Percentiles rank a stretch among this genome's conserved stretches.
Conservation (phyloP, 2,329 filamentous ascomycete genomes). For the Ceratocystis cacaofunesta region DNA sequence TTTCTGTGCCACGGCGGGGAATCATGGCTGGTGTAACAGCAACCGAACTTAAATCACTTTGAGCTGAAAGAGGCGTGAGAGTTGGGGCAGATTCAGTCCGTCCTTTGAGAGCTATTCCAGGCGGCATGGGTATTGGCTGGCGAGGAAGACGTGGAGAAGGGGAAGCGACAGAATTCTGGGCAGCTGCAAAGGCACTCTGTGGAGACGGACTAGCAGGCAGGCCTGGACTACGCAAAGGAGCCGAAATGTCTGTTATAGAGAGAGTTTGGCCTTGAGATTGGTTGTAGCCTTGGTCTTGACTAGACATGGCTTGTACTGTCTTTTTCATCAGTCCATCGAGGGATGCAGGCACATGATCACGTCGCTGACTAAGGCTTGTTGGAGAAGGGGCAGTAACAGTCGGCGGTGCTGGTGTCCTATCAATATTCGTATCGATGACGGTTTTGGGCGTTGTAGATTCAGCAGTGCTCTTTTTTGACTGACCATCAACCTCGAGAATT, state of each 20-base stretch:
- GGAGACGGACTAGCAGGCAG: slow-evolving; percentile 47
- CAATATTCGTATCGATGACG: slow-evolving; percentile 13
- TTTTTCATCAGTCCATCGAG: slow-evolving; percentile 37
- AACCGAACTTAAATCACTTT: slow-evolving; percentile 21
- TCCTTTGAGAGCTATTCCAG: slow-evolving; percentile 21
- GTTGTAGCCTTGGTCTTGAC: slow-evolving; percentile 10
- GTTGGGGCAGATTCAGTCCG: neutral
- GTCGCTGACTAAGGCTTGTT: slow-evolving; percentile 26
- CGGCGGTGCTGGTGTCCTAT: slow-evolving; percentile 5
- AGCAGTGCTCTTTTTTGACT: slow-evolving; percentile 57
- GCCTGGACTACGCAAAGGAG: slow-evolving; percentile 42
- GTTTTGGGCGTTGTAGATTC: slow-evolving; percentile 19
- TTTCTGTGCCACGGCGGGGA: slow-evolving; percentile 22
- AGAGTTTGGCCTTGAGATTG: neutral
- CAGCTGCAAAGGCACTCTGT: slow-evolving; percentile 18
- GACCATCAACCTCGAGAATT: slow-evolving; percentile 57
- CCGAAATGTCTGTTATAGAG: slow-evolving; percentile 21
- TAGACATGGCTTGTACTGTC: slow-evolving; percentile 22
- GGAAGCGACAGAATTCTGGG: neutral
- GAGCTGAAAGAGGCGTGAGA: slow-evolving; percentile 22
- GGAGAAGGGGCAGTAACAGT: slow-evolving; percentile 22
- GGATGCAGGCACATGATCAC: slow-evolving; percentile 33
- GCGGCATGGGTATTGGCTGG: slow-evolving; percentile 57
- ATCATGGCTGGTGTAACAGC: neutral
- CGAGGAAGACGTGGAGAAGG: slow-evolving; percentile 55